These are phyloP conservation scores for Nicotiana benthamiana DNA, from an alignment of 257 asterid species.

Conservation along the genomic window DNA sequence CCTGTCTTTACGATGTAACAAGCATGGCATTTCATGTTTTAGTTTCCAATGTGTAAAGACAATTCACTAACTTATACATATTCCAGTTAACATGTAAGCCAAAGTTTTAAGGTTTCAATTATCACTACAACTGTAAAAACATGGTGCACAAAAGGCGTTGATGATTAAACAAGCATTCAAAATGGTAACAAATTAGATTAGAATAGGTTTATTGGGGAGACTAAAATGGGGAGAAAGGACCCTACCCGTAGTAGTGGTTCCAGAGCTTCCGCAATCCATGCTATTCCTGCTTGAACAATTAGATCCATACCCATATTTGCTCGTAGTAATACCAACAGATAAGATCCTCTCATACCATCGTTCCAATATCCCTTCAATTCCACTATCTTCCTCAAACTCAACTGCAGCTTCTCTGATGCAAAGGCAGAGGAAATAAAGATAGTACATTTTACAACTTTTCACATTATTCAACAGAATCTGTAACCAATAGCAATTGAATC, in stretches of 20 bases:
- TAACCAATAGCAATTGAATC: not conserved
- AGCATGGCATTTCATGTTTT: constrained; percentile 19
- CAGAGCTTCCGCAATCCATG: constrained; percentile 18
- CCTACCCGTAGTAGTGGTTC: constrained; percentile 13
- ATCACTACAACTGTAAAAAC: not conserved
- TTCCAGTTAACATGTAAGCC: not conserved
- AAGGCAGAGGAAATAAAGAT: not conserved
- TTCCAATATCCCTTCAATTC: constrained; percentile 67
- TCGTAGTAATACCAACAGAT: constrained; percentile 38
- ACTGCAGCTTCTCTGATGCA: constrained; percentile 43
- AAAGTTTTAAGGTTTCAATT: not conserved
- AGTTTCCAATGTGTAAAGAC: constrained; percentile 17
- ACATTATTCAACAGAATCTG: not conserved
- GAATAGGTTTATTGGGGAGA: not conserved
- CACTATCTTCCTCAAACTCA: constrained; percentile 43
- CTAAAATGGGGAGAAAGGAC: not conserved
- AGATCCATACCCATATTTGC: constrained; percentile 23
- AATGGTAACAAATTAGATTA: not conserved
- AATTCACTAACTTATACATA: not conserved
- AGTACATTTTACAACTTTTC: not conserved
- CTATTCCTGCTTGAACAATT: constrained; percentile 26
- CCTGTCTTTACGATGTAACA: constrained; percentile 41
- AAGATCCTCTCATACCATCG: constrained; percentile 66
- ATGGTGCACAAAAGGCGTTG: not conserved
- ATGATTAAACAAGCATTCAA: not conserved